Evolutionary conservation across 495 filamentous ascomycete species (phyloP), one percentile per base, ranked within the genome.

Genomic region (Penicillium herquei): DNA sequence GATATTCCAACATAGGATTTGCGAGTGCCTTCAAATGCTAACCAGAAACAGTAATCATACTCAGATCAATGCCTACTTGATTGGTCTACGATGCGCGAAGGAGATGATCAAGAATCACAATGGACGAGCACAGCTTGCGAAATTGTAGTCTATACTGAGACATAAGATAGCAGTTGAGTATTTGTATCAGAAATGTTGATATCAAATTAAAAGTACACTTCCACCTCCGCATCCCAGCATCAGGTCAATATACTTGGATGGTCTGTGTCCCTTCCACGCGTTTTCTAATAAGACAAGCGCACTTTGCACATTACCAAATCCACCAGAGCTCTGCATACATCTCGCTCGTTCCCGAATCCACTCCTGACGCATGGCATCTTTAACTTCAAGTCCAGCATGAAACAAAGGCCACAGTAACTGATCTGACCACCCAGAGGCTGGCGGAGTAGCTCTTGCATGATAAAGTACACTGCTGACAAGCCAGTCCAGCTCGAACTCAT

Each of bases 221-320:
- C 49, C 49, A 32, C 12, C n/a, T 9, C 35, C 49, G 13, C 35
- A n/a, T 39, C 52, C 52, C 11, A 54, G 16, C 52, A 54, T 54
- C 32, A 54, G 10, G 35, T 54, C 52, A 18, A 54, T 31, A 32
- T 54, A 54, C 17, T 54, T 39, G 12, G 43, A 5, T 26, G 52
- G 52, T 7, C 52, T 31, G 1, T 39, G 13, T 26, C 52, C 43
- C 34, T 39, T 54, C 52, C 52, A 54, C 17, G 35, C 42, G 0
- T 13, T 34, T 34, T 54, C 52, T 39, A 54, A 18, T 14, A 54
- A 39, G 12, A 39, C 33, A n/a, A 54, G 52, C n/a, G 52, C 52
- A 34, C 52, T 54, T 47, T 54, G 41, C 13, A 54, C 52, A 37
- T 54, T 54, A 3, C 52, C 42, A 40, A 54, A 54, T 40, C 52